Percentiles rank a stretch among this genome's conserved stretches.
Conservation (phyloP, 495 filamentous ascomycete species). For the Aspergillus sclerotioniger region DNA sequence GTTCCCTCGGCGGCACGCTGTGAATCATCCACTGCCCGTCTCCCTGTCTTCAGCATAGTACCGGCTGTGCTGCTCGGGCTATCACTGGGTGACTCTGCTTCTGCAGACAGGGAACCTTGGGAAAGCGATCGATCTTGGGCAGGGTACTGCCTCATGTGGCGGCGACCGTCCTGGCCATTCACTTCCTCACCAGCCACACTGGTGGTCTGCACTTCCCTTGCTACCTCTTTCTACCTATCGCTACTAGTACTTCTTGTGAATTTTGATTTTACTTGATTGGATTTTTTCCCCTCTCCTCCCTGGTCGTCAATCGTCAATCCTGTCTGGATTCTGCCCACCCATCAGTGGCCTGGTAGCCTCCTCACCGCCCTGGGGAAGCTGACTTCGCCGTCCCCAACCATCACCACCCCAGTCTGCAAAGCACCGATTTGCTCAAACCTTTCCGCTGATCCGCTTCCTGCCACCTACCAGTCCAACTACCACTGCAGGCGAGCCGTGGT, state of each 20-base stretch:
- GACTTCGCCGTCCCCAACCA: background rate
- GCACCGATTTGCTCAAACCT: constrained; percentile 25
- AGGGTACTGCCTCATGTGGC: constrained; percentile 25
- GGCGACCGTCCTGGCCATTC: constrained; percentile 10
- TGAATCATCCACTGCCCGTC: constrained; percentile 21
- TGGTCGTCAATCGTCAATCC: no score
- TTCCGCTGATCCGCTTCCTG: constrained; percentile 29
- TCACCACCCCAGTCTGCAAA: constrained; percentile 15
- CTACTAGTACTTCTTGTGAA: no score
- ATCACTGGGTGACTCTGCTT: constrained; percentile 17
- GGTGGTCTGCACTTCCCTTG: background rate
- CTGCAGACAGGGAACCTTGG: constrained; percentile 23
- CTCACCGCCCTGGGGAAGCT: constrained; percentile 4
- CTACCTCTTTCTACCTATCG: no score
- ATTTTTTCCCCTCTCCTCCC: no score
- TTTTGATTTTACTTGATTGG: background rate
- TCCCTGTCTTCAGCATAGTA: constrained; percentile 2
- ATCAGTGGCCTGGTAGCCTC: constrained; percentile 4
- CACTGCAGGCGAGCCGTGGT: constrained; percentile 25
- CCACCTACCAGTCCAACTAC: constrained; percentile 22
- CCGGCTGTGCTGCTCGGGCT: background rate
- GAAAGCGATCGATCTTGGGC: constrained; percentile 7
- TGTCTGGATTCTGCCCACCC: constrained; percentile 5
- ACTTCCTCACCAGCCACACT: constrained; percentile 16
- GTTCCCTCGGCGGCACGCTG: constrained; percentile 24